Evolutionary conservation across 2,329 filamentous ascomycete genomes (phyloP).

Genomic region (Tothia fuscella): DNA sequence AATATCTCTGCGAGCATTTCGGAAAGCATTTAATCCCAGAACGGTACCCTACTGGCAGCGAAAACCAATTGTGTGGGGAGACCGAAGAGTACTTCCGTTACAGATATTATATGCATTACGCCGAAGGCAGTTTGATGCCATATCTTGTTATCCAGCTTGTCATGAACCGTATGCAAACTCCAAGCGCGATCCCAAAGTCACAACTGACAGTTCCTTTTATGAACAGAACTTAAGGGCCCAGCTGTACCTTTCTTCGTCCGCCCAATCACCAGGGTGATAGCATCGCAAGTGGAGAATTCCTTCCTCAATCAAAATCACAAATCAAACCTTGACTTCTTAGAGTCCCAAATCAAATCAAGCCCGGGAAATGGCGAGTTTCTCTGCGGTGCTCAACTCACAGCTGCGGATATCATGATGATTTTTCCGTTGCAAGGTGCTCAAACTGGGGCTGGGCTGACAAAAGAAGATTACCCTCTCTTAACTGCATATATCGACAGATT

Average conservation of each 20-base stretch:
- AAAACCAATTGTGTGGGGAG: constrained; percentile 44
- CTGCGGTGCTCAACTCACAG: constrained; percentile 36
- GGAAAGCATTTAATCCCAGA: constrained; percentile 39
- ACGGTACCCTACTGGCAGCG: constrained; percentile 40
- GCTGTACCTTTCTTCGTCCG: constrained; percentile 58
- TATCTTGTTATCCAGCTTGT: constrained; percentile 54
- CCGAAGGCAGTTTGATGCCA: constrained; percentile 73
- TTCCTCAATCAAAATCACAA: constrained; percentile 37
- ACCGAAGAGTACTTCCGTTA: constrained; percentile 49
- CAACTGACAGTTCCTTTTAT: constrained; percentile 1
- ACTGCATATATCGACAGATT: constrained; percentile 33
- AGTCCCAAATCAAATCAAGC: constrained; percentile 35
- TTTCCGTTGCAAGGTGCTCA: constrained; percentile 38
- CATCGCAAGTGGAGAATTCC: constrained; percentile 31
- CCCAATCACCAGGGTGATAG: constrained; percentile 47
- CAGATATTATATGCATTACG: constrained; percentile 67
- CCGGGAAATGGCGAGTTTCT: constrained; percentile 39
- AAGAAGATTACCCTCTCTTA: constrained; percentile 35
- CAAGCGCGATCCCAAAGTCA: neutral
- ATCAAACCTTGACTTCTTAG: constrained; percentile 39
- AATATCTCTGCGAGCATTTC: constrained; percentile 68
- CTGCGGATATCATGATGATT: constrained; percentile 41
- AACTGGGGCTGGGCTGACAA: constrained; percentile 24
- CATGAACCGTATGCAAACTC: constrained; percentile 36
- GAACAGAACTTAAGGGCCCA: constrained; percentile 33